Evolutionary conservation across 1,139 yeast genomes (phyloP), one percentile per base, ranked within the genome.

Genomic region (Debaryomyces fabryi): DNA sequence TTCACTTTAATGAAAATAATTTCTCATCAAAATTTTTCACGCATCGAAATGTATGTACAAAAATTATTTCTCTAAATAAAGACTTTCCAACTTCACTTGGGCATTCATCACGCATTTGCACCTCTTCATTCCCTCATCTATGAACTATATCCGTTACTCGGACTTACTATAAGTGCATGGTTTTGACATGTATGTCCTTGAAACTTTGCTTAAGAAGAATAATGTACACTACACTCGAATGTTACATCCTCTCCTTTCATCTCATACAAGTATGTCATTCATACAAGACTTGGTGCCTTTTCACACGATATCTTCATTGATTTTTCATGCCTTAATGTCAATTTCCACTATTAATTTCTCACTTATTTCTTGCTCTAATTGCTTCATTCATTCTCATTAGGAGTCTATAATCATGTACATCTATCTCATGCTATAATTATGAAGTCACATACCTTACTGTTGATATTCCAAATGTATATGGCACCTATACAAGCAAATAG

Each of bases 401-500:
- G 20, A 18, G 37, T 30, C 6, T 16, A 20, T 30, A 18, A 20
- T 18, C 18, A n/a, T 27, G 43, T 42, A 35, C 45, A 24, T 34
- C 15, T 12, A 21, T 8, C 18, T 15, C 25, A 24, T 24, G 24
- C 23, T 34, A 9, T 21, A 12, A 32, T 21, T 25, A n/a, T 39
- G 21, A 38, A 39, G 16, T 42, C 49, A 53, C 56, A 47, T 51
- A 52, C 55, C 50, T 52, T 46, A 50, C 55, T 49, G 54, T 49
- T 50, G 52, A 46, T 52, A 49, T 49, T 51, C 56, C 50, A 53
- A 53, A 48, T 49, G 49, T 50, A 49, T 51, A 48, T 44, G 46
- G 49, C 41, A 46, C 42, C 46, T 49, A 42, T 42, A 48, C 46
- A 38, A 46, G 35, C 41, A 41, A 46, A 42, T 38, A 39, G 47